phyloP scores from a whole-genome alignment of 345 rosid species.

The Hibiscus tridactylites region DNA sequence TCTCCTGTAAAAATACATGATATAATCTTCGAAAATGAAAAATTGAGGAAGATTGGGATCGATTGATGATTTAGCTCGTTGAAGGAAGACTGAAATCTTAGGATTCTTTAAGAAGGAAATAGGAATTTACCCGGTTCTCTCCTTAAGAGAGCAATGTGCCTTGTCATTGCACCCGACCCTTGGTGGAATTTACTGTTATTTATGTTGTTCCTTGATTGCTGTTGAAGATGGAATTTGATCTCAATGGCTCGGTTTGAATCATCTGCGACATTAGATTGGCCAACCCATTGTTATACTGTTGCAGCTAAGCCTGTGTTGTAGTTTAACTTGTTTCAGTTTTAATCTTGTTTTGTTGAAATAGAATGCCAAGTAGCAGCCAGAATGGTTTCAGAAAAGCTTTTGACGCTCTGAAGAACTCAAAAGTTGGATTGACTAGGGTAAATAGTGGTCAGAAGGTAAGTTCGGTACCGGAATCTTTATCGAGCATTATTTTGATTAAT shows the following conservation, averaged over 20 bases:
- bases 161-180: no score
- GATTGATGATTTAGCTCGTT: background rate
- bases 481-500: background rate
- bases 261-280: background rate
- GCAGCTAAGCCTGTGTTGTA: no score
- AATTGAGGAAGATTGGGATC: background rate
- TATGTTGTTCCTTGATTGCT: background rate
- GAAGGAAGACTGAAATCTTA: background rate
- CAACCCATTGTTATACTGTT: no score
- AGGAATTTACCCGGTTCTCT: no score
- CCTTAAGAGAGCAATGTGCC: no score
- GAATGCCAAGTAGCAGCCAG: slow-evolving; percentile 30
- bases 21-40: background rate
- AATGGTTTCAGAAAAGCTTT: slow-evolving; percentile 23
- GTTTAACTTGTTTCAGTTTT: background rate
- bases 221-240: background rate
- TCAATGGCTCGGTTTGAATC: background rate
- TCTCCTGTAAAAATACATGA: background rate
- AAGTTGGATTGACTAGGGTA: slow-evolving; percentile 26
- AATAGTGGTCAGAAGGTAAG: slow-evolving; percentile 30
- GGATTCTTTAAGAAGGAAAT: no score
- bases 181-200: no score
- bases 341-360: slow-evolving; percentile 9
- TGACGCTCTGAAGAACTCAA: slow-evolving; percentile 33
- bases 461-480: background rate